Base-by-base conservation (phyloP, 164 flowering plant species). In the Umbilicus rupestris region DNA sequence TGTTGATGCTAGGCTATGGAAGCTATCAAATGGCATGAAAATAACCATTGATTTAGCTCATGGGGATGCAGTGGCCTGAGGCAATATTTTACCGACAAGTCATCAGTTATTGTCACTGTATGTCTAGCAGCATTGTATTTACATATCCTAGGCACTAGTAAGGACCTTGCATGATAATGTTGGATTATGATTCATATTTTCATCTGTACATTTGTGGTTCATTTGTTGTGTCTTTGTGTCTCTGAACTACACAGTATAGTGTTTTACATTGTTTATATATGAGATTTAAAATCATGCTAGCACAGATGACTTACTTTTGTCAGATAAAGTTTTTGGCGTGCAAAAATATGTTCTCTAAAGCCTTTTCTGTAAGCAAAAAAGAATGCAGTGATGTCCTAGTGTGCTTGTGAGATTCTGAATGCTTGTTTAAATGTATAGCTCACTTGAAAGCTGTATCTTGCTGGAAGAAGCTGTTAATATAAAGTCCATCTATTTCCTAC, bases 81-180 rank as follows among this genome's bases (percentile, higher is more conserved):
- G 90, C 41, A 81, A 75, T 89, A 83, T 68, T 68, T 83, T 63
- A 79, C 85, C 50, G 87, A 85, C 1, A 89, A 85, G 71, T 87
- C 97, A 33, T 78, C 81, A 52, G 85, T 86, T 57, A 77, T 86
- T 64, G 70, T 84, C 46, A 80, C 90, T n/a, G 59, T 90, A 64
- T 84, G 92, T 68, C 74, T 93, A 47, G 84, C 95, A 47, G 84
- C 95, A 39, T 73, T 93, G 67, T 86, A 80, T 69, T 76, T 90
- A 65, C 91, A 86, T 66, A 57, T 93, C 8, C 39, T 83, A 5
- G 78, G 80, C 41, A 83, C 88, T 47, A 66, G 81, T 26, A 71
- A 81, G 66, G 75, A 72, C 69, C 69, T 86, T 49, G 87, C 82
- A 63, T 85, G 69, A 78, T 26, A 55, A 26, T 28, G 60, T 29